A percentile compares a stretch with the other conserved stretches of the same genome.
Evolutionary conservation across 768 basidiomycete species (phyloP).

Genomic region (Amanita thiersii): DNA sequence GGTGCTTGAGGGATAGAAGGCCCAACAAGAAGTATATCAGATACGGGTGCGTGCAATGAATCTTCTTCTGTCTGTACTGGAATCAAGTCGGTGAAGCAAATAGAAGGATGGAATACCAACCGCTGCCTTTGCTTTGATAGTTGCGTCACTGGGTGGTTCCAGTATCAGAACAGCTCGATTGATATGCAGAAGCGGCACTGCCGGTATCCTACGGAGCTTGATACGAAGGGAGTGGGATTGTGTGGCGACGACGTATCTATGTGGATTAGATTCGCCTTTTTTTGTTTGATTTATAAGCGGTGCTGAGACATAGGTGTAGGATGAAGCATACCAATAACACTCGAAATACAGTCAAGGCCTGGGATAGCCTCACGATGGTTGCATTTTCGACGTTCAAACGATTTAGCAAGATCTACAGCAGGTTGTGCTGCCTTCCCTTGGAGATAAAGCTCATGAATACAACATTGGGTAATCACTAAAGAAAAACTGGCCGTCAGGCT

Average conservation of each 20-base stretch:
- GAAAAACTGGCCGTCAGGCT: constrained; percentile 34
- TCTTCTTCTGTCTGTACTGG: constrained; percentile 52
- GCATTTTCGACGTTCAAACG: constrained; percentile 88
- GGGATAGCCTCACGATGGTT: constrained; percentile 87
- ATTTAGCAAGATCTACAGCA: constrained; percentile 84
- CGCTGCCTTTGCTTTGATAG: constrained; percentile 56
- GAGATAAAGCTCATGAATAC: constrained; percentile 88
- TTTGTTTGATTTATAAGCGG: neutral
- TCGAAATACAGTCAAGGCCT: constrained; percentile 74
- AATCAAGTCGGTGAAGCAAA: constrained; percentile 2
- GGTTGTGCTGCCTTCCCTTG: constrained; percentile 67
- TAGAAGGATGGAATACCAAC: constrained; percentile 25
- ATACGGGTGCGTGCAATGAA: constrained; percentile 40
- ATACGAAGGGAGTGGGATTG: constrained; percentile 70
- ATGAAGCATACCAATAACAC: constrained; percentile 63
- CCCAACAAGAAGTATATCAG: constrained; percentile 39
- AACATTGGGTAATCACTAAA: constrained; percentile 98
- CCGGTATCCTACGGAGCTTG: constrained; percentile 67
- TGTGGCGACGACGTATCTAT: constrained; percentile 85
- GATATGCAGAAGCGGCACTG: constrained; percentile 84
- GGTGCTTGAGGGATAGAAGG: constrained; percentile 26
- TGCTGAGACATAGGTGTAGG: neutral
- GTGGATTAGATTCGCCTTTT: constrained; percentile 76
- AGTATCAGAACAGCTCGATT: constrained; percentile 91
- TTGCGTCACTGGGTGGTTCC: constrained; percentile 81